Base-by-base conservation (phyloP, 1,284 basidiomycete genomes). In the Ustilago loliicola region DNA sequence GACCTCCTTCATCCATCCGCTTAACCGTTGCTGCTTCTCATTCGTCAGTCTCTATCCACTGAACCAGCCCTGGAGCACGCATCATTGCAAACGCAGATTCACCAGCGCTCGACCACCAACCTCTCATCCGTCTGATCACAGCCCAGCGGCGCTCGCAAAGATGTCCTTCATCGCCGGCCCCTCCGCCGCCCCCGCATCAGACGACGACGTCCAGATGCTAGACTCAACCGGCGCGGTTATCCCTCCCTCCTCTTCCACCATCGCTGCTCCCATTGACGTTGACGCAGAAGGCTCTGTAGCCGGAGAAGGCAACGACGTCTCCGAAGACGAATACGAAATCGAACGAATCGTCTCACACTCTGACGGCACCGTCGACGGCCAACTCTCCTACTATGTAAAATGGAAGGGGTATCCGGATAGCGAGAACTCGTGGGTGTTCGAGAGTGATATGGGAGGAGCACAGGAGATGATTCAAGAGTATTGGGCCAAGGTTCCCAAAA, bases 381-480 rank as follows among this genome's bases (percentile, higher is more conserved):
- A 83, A 50, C 48, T 80, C 32, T 81, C 80, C n/a, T 83, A 81
- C 61, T 74, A 66, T 51, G 80, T 82, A 27, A 77, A 77, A 34
- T 83, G 81, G 81, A 77, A 80, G 42, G 81, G 80, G 11, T 83
- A 82, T 48, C 63, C 66, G 10, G 48, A 67, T 3, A 52, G 53
- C 19, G 73, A 82, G 34, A 80, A 82, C 57, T 60, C 64, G 13
- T 82, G 81, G 81, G 81, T 81, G 21, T 64, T 65, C 36, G 79
- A 79, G n/a, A 36, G 27, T 15, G 80, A 82, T 30, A 80, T 80
- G 45, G 80, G 65, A 5, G 71, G 71, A n/a, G 73, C 73, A 3
- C 61, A 69, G 53, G 77, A 80, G 67, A 77, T 80, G 77, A 70
- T 77, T 25, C 11, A 57, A 8, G 73, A 77, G 47, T 77, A 77